phyloP scores from a whole-genome alignment of 2,329 filamentous ascomycete species.

The Talaromyces piceae region DNA sequence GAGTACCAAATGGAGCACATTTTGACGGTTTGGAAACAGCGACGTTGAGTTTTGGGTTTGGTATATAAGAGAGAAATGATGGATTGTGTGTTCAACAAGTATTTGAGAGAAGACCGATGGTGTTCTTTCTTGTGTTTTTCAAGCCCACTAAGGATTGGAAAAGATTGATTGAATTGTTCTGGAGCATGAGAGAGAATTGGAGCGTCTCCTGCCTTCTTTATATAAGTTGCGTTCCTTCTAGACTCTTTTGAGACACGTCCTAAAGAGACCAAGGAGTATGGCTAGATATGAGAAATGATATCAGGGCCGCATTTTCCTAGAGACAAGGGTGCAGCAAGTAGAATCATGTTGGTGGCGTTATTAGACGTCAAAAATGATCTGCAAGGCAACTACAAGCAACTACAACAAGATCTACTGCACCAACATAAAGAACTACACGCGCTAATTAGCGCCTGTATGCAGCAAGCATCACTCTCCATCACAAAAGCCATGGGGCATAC shows the following conservation, averaged over 20 bases:
- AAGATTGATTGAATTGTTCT: conserved; percentile 1
- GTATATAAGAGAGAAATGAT: not conserved
- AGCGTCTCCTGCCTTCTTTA: conserved; percentile 7
- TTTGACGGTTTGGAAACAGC: not conserved
- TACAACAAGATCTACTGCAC: conserved; percentile 7
- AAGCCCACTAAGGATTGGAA: too few relatives aligned
- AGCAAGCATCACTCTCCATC: conserved; percentile 8
- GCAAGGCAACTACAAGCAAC: conserved; percentile 10
- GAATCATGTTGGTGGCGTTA: conserved; percentile 7
- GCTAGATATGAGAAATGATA: conserved; percentile 4
- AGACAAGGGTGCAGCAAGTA: conserved; percentile 4
- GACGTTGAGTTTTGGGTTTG: not conserved
- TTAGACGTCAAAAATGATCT: conserved; percentile 9
- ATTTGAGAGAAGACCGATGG: not conserved
- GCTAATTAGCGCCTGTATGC: conserved; percentile 12
- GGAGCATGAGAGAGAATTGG: conserved; percentile 1
- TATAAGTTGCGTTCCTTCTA: conserved; percentile 5
- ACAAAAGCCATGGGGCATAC: conserved; percentile 4
- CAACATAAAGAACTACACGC: conserved; percentile 9
- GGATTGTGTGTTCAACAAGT: not conserved
- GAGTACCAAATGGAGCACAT: conserved; percentile 34
- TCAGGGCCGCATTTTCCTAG: conserved; percentile 6
- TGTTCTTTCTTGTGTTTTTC: not conserved
- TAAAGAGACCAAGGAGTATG: conserved; percentile 2
- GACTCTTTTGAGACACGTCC: not conserved